Evolutionary conservation across 257 asterid species (phyloP).

Genomic region (Solanum virginianum): DNA sequence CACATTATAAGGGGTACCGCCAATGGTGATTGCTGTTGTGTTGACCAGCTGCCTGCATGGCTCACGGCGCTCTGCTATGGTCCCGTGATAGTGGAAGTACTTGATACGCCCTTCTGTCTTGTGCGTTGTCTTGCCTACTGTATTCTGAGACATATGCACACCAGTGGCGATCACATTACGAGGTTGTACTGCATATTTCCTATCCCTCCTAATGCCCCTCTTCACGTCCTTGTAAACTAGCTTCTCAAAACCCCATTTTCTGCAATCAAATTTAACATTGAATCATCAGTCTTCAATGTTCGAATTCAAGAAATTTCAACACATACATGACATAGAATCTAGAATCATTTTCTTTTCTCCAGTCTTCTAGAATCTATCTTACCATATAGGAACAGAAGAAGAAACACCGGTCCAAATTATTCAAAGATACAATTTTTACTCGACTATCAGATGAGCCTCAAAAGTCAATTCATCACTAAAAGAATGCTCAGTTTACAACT

Average conservation of each 20-base stretch:
- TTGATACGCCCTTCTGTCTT: slow-evolving; percentile 47
- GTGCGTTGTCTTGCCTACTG: slow-evolving; percentile 50
- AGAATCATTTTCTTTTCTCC: not conserved
- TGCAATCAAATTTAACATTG: not conserved
- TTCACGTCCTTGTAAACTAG: slow-evolving; percentile 59
- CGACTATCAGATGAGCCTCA: not conserved
- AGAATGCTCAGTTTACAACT: not conserved
- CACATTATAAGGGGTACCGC: slow-evolving; percentile 34
- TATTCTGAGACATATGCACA: slow-evolving; percentile 76
- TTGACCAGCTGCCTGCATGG: slow-evolving; percentile 48
- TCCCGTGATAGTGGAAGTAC: slow-evolving; percentile 77
- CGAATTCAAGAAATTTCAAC: not conserved
- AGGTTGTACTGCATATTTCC: slow-evolving; percentile 72
- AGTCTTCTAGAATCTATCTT: not conserved
- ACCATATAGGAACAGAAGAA: not conserved
- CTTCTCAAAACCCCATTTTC: slow-evolving; percentile 93
- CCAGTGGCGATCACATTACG: slow-evolving; percentile 61
- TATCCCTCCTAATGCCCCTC: slow-evolving; percentile 46
- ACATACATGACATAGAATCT: not conserved
- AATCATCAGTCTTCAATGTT: not conserved
- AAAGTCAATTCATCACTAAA: not conserved
- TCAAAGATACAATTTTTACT: not conserved
- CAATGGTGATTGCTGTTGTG: slow-evolving; percentile 19
- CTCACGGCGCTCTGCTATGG: slow-evolving; percentile 53
- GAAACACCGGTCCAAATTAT: not conserved